Base-by-base conservation (phyloP, 2,329 filamentous ascomycete species). In the Seiridium cupressi region DNA sequence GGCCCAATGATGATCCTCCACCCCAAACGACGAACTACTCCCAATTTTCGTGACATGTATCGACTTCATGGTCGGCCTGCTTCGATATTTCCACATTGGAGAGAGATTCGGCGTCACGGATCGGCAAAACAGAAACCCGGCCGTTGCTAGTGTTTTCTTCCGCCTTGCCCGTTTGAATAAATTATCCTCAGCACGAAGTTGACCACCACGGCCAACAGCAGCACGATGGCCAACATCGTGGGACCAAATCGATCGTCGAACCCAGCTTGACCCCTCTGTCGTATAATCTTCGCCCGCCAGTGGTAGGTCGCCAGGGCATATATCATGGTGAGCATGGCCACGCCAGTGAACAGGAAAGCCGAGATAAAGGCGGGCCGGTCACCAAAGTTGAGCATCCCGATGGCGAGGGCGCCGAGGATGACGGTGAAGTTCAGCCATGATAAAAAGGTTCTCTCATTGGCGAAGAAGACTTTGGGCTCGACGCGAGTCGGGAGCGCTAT, bases 371-470 rank as follows among this genome's bases (percentile, higher is more conserved):
- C 94, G 59, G 96, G 88, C 65, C 88, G 89, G 78, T 99, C 95
- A 73, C 95, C 95, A 70, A 99, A 99, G 83, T 99, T 99, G 71
- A 99, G 88, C 74, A 99, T 93, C 68, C 95, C 95, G 69, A 99
- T 92, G 67, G 95, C 94, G 55, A 99, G 88, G 65, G 95, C 95
- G 72, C 95, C 95, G 63, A 99, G 90, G 77, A 99, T 94, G 73
- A 99, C 93, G 76, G 93, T 97, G 84, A 98, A 98, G 85, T 99
- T 99, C 73, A 99, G 91, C 95, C 95, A 99, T 78, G 93, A 97
- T 72, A 99, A 88, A 76, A 99, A 99, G 64, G 95, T 99, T 65
- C 95, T 92, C 81, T 99, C 95, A 84, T 99, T 99, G 79, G 95
- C 95, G 84, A 99, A 99, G 87, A 98, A 99, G 82, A 99, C 95